Evolutionary conservation across 1,284 basidiomycete genomes (phyloP), one percentile per base, ranked within the genome.

Genomic region (Fomitopsis pinicola): DNA sequence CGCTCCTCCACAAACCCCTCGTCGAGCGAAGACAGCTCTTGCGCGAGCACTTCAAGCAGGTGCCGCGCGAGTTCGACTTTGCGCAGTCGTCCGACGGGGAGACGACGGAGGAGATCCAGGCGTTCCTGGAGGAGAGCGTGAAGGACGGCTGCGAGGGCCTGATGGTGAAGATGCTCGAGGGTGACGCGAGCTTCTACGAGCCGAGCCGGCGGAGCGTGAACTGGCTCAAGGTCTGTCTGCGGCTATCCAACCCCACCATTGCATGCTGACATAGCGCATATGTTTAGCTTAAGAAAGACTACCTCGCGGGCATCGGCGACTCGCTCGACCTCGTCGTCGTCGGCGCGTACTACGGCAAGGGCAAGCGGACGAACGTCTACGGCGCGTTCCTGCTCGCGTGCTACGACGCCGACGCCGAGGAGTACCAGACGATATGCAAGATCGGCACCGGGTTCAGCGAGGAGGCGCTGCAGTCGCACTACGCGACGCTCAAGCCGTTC

Each of bases 141-240:
- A 97, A 95, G 72, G 95, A 64, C 71, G 95, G 97, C 1, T 99
- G 97, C 75, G 97, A 99, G 75, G 97, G 97, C 3, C 82, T 99
- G 55, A 98, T 99, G 97, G 95, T 99, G 64, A 99, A 99, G 78
- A 97, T 98, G 94, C 80, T 99, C 14, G 91, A 95, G 44, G 92
- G 88, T 28, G 87, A 93, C 42, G 90, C 90, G 15, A 95, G 96
- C 71, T 93, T 87, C 67, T 99, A 99, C 74, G 95, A 98, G 75
- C 97, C 97, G 2, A 96, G 93, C 73, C 81, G 95, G 59, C 82
- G 97, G 46, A 95, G 91, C 75, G 92, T 98, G 65, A 98, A 99
- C 73, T 99, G 97, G 97, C 80, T 99, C 14, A 99, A 99, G 86
- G 95, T 94, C 19, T 0, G 46, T 55, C 12, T 15, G 38, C 38